phyloP scores from a whole-genome alignment of 2,329 filamentous ascomycete species.

The Emmonsiellopsis sp. region DNA sequence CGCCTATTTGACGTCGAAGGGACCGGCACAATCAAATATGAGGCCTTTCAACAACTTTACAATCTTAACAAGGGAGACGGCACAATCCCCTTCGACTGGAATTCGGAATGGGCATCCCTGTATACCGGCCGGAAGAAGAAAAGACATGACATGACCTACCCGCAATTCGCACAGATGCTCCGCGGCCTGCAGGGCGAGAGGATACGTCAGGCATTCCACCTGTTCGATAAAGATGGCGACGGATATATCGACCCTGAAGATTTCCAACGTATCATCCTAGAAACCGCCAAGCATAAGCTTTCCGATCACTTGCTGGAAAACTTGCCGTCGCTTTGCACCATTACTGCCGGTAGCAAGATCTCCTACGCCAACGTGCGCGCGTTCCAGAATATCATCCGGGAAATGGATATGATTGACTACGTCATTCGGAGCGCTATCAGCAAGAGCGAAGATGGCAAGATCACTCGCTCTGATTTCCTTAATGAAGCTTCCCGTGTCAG shows the following conservation, averaged over 20 bases:
- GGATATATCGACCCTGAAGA: conserved; percentile 93
- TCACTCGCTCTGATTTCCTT: conserved; percentile 86
- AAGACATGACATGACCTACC: conserved; percentile 85
- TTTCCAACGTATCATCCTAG: conserved; percentile 91
- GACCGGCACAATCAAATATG: conserved; percentile 77
- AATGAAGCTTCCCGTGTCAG: conserved; percentile 87
- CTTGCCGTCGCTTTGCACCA: conserved; percentile 87
- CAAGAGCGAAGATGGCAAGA: conserved; percentile 81
- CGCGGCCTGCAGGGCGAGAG: conserved; percentile 92
- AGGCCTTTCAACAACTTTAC: conserved; percentile 76
- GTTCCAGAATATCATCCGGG: conserved; percentile 94
- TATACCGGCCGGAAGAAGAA: conserved; percentile 85
- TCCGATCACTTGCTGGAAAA: conserved; percentile 92
- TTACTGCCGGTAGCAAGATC: conserved; percentile 82
- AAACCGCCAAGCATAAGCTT: conserved; percentile 90
- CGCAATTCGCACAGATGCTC: conserved; percentile 96
- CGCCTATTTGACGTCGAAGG: conserved; percentile 85
- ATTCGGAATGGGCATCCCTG: conserved; percentile 89
- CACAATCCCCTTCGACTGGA: conserved; percentile 91
- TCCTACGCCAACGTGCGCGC: conserved; percentile 96
- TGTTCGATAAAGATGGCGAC: conserved; percentile 82
- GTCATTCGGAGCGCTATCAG: conserved; percentile 78
- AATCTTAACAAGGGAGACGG: conserved; percentile 78
- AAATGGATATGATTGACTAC: conserved; percentile 95
- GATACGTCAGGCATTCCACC: conserved; percentile 87